Evolutionary conservation across 23 red algal genomes (phyloP).

Genomic region (Gracilariopsis chorda): DNA sequence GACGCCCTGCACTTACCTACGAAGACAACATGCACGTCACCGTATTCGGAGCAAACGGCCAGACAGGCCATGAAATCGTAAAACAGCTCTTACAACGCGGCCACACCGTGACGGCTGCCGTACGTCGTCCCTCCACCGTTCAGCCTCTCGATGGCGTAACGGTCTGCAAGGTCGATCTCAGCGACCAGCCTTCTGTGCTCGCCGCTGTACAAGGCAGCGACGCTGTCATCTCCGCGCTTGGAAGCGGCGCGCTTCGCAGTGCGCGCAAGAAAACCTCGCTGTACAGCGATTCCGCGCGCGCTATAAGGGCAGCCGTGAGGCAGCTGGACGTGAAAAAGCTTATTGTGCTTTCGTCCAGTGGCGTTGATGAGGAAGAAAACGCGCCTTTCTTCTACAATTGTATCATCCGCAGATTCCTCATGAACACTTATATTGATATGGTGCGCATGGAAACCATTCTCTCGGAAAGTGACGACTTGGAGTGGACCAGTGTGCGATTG

Average conservation of each 20-base stretch:
- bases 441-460: slow-evolving; percentile 45
- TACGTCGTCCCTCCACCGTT: slow-evolving; percentile 38
- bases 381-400: slow-evolving; percentile 58
- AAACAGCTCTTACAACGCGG: slow-evolving; percentile 15
- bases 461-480: slow-evolving; percentile 17
- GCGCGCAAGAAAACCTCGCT: slow-evolving; percentile 38
- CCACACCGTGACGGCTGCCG: slow-evolving; percentile 32
- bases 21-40: slow-evolving; percentile 54
- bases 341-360: slow-evolving; percentile 44
- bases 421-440: slow-evolving; percentile 69
- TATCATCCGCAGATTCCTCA: slow-evolving; percentile 47
- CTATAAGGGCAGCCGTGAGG: slow-evolving; percentile 12
- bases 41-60: slow-evolving; percentile 58
- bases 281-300: slow-evolving; percentile 25
- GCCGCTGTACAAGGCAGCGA: slow-evolving; percentile 27
- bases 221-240: slow-evolving; percentile 37
- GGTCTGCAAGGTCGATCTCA: slow-evolving; percentile 35
- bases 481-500: slow-evolving; percentile 54
- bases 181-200: slow-evolving; percentile 10
- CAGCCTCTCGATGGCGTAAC: background rate
- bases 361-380: slow-evolving; percentile 61
- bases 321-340: slow-evolving; percentile 29
- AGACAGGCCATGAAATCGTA: slow-evolving; percentile 56
- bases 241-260: slow-evolving; percentile 5
- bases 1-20: too few relatives aligned